Evolutionary conservation across 163 green algal genomes (phyloP).

Genomic region (Trebouxia gelatinosa): DNA sequence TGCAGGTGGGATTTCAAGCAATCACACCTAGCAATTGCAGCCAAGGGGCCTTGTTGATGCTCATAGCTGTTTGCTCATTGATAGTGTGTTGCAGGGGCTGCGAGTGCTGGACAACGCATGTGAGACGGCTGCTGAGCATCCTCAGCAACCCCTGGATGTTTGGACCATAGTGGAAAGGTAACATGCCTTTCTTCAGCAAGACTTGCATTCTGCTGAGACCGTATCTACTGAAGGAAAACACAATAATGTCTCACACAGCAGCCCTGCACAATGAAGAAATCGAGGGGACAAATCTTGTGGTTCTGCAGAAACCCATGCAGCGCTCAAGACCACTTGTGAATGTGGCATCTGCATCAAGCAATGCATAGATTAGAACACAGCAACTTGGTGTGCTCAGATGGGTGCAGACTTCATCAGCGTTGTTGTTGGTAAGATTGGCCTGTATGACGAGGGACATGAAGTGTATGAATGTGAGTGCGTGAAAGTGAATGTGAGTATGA

Average conservation of each 20-base stretch:
- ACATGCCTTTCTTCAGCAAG: neutral
- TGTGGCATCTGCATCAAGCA: neutral
- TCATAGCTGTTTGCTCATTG: too few species aligned
- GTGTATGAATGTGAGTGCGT: neutral
- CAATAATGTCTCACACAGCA: neutral
- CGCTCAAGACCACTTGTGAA: neutral
- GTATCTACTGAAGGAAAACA: neutral
- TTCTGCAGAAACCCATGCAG: neutral
- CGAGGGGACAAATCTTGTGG: too few species aligned
- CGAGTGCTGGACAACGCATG: slow-evolving; percentile 70
- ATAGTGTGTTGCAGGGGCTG: slow-evolving; percentile 53
- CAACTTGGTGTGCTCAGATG: neutral
- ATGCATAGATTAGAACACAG: neutral
- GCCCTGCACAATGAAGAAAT: too few species aligned
- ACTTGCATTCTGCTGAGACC: neutral
- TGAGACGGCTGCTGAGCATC: slow-evolving; percentile 51
- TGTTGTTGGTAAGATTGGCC: neutral
- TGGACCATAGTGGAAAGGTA: slow-evolving; percentile 42
- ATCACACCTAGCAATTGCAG: too few species aligned
- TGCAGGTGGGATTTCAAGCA: too few species aligned
- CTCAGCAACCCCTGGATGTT: slow-evolving; percentile 9
- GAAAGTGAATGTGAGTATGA: neutral
- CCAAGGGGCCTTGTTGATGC: slow-evolving; percentile 11
- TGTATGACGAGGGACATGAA: neutral
- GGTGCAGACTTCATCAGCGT: neutral